phyloP scores from a whole-genome alignment of 192 early-diverging fungal species.

The Coemansia guatemalensis region DNA sequence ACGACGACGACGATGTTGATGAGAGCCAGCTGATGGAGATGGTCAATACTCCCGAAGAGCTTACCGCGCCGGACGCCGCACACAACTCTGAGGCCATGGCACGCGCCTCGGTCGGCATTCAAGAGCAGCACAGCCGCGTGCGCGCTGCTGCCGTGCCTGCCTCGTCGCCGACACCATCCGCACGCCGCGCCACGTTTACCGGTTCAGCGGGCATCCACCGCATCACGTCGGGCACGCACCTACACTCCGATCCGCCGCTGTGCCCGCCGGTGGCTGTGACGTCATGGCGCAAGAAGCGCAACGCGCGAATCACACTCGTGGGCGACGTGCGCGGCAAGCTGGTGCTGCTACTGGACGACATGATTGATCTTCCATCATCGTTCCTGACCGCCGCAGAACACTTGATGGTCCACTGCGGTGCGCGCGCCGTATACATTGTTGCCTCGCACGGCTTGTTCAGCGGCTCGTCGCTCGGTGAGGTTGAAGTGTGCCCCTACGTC shows the following conservation, averaged over 20 bases:
- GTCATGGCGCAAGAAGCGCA: conserved; percentile 57
- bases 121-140: conserved; percentile 27
- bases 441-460: conserved; percentile 95
- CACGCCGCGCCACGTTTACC: conserved; percentile 14
- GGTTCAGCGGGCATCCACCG: conserved; percentile 31
- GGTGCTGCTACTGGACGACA: conserved; percentile 94
- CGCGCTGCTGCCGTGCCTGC: conserved; percentile 43
- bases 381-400: conserved; percentile 91
- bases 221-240: conserved; percentile 53
- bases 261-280: conserved; percentile 51
- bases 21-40: conserved; percentile 53
- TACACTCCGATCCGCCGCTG: conserved; percentile 52
- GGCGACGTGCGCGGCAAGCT: conserved; percentile 86
- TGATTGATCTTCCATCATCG: conserved; percentile 88
- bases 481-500: conserved; percentile 77
- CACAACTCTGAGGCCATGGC: conserved; percentile 45
- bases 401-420: conserved; percentile 79
- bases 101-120: conserved; percentile 35
- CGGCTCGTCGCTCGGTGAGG: conserved; percentile 79
- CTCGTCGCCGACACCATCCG: conserved; percentile 7
- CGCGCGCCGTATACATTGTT: conserved; percentile 82
- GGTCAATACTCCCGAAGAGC: conserved; percentile 56
- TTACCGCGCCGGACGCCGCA: conserved; percentile 8
- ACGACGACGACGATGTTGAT: conserved; percentile 52
- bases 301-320: conserved; percentile 78